Evolutionary conservation across 306 rosid species (phyloP).

Genomic region (Morella rubra): DNA sequence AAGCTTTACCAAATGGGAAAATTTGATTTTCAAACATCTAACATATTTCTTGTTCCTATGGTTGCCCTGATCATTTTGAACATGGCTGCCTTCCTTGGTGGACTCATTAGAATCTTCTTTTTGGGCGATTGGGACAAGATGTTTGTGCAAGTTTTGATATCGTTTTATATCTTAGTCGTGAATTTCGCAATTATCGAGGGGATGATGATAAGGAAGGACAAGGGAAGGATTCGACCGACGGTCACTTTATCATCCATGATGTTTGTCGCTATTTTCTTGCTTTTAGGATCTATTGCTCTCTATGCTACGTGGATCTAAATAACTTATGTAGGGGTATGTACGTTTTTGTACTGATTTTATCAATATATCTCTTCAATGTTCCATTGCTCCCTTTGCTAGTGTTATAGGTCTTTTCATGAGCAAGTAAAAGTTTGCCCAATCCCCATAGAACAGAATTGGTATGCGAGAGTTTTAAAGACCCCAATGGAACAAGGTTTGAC

Average conservation of each 20-base stretch:
- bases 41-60: slow-evolving; percentile 56
- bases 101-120: slow-evolving; percentile 36
- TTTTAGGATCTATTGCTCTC: slow-evolving; percentile 14
- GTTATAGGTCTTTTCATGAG: too few relatives aligned
- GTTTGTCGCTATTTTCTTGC: slow-evolving; percentile 15
- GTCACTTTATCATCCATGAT: slow-evolving; percentile 18
- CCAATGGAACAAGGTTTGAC: too few relatives aligned
- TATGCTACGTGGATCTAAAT: background rate
- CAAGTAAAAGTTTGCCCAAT: too few relatives aligned
- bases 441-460: too few relatives aligned
- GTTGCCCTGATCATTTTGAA: slow-evolving; percentile 42
- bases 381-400: too few relatives aligned
- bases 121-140: slow-evolving; percentile 34
- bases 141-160: slow-evolving; percentile 36
- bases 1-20: slow-evolving; percentile 47
- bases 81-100: slow-evolving; percentile 42
- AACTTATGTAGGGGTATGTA: background rate
- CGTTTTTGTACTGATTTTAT: too few relatives aligned
- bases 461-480: too few relatives aligned
- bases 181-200: slow-evolving; percentile 34
- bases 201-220: slow-evolving; percentile 34
- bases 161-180: slow-evolving; percentile 17
- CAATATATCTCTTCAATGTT: background rate
- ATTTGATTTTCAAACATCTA: slow-evolving; percentile 56
- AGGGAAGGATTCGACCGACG: slow-evolving; percentile 34